Conservation (phyloP, 192 early-diverging fungal genomes). For the Anaeromyces robustus region DNA sequence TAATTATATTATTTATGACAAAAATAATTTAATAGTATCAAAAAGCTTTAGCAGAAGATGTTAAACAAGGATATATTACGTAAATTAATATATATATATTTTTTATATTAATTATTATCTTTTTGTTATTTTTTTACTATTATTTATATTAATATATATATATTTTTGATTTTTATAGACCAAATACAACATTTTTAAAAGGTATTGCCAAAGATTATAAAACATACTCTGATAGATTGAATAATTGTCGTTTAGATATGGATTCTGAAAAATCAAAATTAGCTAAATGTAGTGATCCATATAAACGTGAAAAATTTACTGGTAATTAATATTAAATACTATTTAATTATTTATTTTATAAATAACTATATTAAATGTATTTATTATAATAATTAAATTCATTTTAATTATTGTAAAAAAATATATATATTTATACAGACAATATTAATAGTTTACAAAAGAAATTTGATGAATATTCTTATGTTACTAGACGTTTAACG, state of each 20-base stretch:
- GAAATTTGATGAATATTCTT: neutral
- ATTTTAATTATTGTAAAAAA: no score
- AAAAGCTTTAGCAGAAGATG: neutral
- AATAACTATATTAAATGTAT: no score
- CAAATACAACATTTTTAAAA: neutral
- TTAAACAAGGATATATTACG: neutral
- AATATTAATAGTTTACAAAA: neutral
- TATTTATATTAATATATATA: neutral
- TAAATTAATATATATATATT: neutral
- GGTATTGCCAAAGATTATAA: neutral
- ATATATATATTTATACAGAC: no score
- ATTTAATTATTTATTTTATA: no score
- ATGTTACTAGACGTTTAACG: neutral
- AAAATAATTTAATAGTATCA: neutral
- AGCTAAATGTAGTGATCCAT: neutral
- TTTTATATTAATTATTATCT: no score
- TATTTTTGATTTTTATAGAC: neutral
- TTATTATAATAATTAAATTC: no score
- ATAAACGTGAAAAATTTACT: neutral
- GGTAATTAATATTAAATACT: neutral
- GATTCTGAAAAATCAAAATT: neutral
- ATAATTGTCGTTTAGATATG: neutral
- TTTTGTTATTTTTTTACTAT: no score
- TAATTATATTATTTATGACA: no score
- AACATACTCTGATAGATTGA: neutral